Evolutionary conservation across 192 early-diverging fungal genomes (phyloP), one percentile per base, ranked within the genome.

Genomic region (Chytriomyces sp.): DNA sequence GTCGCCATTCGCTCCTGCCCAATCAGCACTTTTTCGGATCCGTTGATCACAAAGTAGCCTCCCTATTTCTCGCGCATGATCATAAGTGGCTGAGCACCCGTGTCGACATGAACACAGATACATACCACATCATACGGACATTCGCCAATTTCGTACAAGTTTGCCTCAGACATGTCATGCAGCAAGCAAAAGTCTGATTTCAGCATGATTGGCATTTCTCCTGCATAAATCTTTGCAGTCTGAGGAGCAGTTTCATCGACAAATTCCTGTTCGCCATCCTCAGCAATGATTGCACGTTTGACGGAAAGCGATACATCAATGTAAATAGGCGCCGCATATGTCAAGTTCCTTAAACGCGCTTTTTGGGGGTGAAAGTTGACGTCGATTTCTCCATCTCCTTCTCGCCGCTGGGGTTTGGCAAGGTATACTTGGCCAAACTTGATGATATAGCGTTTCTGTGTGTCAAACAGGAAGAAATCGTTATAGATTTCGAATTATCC

Each of bases 1-100:
- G 94, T 91, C 0, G 96, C 95, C 91, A 98, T 99, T 61, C 98
- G 92, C 86, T 99, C 98, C 86, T 99, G 98, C 9, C 96, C 97
- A 83, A 99, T 99, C 72, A 99, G 87, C 5, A 99, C 87, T 82
- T 99, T 99, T 81, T 99, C 98, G 13, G 96, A 97, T 10, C 98
- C 98, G 83, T 98, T 98, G 84, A 99, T 97, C 47, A 99, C 88
- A 86, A 99, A 99, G 81, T 99, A 99, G 61, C 98, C 98, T 73
- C 98, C 98, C 93, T 96, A 86, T 75, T 87, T 82, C 64, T 83
- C 87, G 47, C 61, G 28, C 16, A 28, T 67, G 66, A 67, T 24
- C 13, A 67, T 28, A 9, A 49, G 23, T 13, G 49, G n/a, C 4
- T 67, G 23, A 35, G n/a, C 70, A 20, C n/a, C 0, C 18, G 2